Conservation (phyloP, 805 yeast species). For the Barnettozyma californica region DNA sequence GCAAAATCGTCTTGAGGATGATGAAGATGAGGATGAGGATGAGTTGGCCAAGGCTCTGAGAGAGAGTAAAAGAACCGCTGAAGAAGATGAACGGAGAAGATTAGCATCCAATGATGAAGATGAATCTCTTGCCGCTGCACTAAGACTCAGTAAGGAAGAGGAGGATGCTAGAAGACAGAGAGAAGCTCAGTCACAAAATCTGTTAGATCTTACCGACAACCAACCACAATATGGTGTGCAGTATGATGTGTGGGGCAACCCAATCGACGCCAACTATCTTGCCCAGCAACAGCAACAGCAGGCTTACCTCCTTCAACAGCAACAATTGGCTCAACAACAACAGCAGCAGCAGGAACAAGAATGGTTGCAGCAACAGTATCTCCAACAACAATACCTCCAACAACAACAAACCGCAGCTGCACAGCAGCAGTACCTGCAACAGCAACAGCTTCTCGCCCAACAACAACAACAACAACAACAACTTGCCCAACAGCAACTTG, state of each 20-base stretch:
- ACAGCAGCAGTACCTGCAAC: constrained; percentile 26
- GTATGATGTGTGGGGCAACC: constrained; percentile 27
- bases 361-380: constrained; percentile 32
- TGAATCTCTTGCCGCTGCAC: constrained; percentile 60
- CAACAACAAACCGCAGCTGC: constrained; percentile 26
- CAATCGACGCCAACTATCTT: constrained; percentile 19
- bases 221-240: constrained; percentile 25
- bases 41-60: constrained; percentile 79
- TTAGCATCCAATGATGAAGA: constrained; percentile 36
- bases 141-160: constrained; percentile 69
- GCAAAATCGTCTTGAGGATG: constrained; percentile 26
- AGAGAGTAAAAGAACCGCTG: constrained; percentile 74
- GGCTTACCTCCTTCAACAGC: constrained; percentile 32
- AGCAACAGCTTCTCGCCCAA: constrained; percentile 22
- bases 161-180: constrained; percentile 57
- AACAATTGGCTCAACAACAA: constrained; percentile 35
- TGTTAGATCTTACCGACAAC: constrained; percentile 48
- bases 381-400: constrained; percentile 29
- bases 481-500: constrained; percentile 28
- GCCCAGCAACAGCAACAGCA: constrained; percentile 32
- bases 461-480: constrained; percentile 36
- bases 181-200: constrained; percentile 38
- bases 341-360: constrained; percentile 19
- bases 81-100: constrained; percentile 67
- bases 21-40: constrained; percentile 54